phyloP scores from a whole-genome alignment of 169 alveolate species.

The Miamiensis avidus region DNA sequence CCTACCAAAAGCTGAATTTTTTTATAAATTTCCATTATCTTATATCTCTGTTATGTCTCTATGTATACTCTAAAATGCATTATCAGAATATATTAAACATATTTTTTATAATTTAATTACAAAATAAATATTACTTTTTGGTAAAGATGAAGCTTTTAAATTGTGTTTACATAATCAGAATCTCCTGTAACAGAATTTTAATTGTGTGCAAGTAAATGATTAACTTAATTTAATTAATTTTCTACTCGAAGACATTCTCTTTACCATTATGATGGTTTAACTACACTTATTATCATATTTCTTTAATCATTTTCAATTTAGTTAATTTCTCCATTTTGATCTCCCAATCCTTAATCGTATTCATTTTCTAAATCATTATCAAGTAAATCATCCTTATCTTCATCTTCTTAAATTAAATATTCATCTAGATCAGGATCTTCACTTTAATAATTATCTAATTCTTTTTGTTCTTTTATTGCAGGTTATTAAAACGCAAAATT shows the following conservation, averaged over 20 bases:
- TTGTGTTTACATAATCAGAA: slow-evolving; percentile 22
- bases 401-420: slow-evolving; percentile 17
- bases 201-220: slow-evolving; percentile 35
- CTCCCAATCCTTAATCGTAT: slow-evolving; percentile 10
- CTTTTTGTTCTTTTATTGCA: slow-evolving; percentile 5
- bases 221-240: slow-evolving; percentile 29
- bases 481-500: slow-evolving; percentile 62
- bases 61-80: neutral
- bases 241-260: slow-evolving; percentile 48
- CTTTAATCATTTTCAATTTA: slow-evolving; percentile 27
- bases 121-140: neutral
- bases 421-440: slow-evolving; percentile 19
- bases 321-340: slow-evolving; percentile 15
- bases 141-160: neutral
- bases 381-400: slow-evolving; percentile 45
- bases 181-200: slow-evolving; percentile 20
- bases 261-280: slow-evolving; percentile 54
- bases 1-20: neutral
- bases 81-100: neutral
- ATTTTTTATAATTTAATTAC: neutral
- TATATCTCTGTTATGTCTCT: slow-evolving; percentile 9
- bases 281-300: slow-evolving; percentile 36
- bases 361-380: slow-evolving; percentile 42
- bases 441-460: slow-evolving; percentile 23
- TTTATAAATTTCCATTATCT: neutral